Percentiles rank a stretch among this genome's conserved stretches.
Evolutionary conservation across 352 stramenopile genomes (phyloP).

Genomic region (Lagenidium giganteum): DNA sequence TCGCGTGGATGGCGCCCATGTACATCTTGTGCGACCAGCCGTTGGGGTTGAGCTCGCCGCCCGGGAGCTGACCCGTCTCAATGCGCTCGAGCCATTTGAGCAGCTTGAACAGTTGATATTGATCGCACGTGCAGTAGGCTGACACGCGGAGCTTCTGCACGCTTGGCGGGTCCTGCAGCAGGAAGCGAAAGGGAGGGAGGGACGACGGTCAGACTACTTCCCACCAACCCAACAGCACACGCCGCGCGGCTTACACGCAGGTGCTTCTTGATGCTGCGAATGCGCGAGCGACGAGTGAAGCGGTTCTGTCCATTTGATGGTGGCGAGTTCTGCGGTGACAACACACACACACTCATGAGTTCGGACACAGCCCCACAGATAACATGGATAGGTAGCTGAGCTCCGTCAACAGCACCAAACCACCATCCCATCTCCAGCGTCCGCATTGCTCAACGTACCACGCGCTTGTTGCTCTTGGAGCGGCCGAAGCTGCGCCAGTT

Average conservation of each 20-base stretch:
- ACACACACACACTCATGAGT: too few relatives aligned
- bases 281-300: slow-evolving; percentile 56
- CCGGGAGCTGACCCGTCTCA: slow-evolving; percentile 68
- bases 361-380: background rate
- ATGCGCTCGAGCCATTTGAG: slow-evolving; percentile 83
- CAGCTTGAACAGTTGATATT: slow-evolving; percentile 81
- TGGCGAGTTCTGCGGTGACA: slow-evolving; percentile 16
- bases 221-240: background rate
- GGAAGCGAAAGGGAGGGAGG: too few relatives aligned
- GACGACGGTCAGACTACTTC: too few relatives aligned
- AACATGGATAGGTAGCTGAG: too few relatives aligned
- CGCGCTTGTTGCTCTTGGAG: slow-evolving; percentile 36
- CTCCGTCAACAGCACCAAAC: too few relatives aligned
- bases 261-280: slow-evolving; percentile 71
- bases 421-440: too few relatives aligned
- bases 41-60: slow-evolving; percentile 70
- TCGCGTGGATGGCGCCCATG: slow-evolving; percentile 82
- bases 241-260: slow-evolving; percentile 25
- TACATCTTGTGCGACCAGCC: slow-evolving; percentile 85
- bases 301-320: slow-evolving; percentile 39
- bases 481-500: slow-evolving; percentile 38
- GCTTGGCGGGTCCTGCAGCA: slow-evolving; percentile 57
- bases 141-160: slow-evolving; percentile 77
- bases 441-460: too few relatives aligned
- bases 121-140: slow-evolving; percentile 82